phyloP scores from a whole-genome alignment of 345 rosid species.

The Erucastrum elatum region DNA sequence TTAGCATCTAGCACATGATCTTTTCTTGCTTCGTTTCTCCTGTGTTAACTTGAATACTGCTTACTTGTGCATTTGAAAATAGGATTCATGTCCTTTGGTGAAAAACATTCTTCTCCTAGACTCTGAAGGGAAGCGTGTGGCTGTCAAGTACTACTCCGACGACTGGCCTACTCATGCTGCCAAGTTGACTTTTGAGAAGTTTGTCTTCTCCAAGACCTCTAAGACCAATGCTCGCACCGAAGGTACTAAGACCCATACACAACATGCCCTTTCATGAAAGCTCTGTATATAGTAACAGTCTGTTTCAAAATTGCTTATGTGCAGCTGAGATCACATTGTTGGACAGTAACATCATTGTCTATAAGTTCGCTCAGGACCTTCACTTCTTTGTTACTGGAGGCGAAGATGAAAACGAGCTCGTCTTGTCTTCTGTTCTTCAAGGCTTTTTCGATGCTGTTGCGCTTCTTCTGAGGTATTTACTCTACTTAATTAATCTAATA shows the following conservation, averaged over 20 bases:
- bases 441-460: conserved; percentile 82
- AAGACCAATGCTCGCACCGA: conserved; percentile 88
- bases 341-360: conserved; percentile 65
- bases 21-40: neutral
- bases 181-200: conserved; percentile 73
- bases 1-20: neutral
- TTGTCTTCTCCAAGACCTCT: conserved; percentile 64
- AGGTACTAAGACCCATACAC: conserved; percentile 45
- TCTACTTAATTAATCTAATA: neutral
- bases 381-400: conserved; percentile 92
- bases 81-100: conserved; percentile 78
- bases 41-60: neutral
- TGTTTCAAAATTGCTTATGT: neutral
- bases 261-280: neutral
- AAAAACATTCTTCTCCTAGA: conserved; percentile 91
- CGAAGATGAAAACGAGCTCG: conserved; percentile 81
- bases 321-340: conserved; percentile 87
- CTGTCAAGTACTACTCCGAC: conserved; percentile 83
- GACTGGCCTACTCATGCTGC: conserved; percentile 82
- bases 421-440: conserved; percentile 75
- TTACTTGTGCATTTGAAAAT: neutral
- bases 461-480: conserved; percentile 71
- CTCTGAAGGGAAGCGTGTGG: conserved; percentile 94
- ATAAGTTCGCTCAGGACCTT: conserved; percentile 82
- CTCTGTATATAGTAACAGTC: neutral